phyloP scores from a whole-genome alignment of 2,329 filamentous ascomycete species.

The Emergomyces orientalis region DNA sequence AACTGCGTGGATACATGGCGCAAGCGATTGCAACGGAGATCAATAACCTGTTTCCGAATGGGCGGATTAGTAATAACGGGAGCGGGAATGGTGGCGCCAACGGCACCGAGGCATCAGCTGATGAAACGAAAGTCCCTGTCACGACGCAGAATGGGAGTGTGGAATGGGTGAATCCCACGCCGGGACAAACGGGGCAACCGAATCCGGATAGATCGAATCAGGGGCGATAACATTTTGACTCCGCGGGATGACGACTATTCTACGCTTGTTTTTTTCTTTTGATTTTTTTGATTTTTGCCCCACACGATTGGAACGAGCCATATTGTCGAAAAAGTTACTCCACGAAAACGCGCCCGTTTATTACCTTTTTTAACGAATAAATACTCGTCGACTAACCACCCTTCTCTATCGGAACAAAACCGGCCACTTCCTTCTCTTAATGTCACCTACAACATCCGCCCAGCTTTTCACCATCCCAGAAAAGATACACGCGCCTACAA shows the following conservation, averaged over 20 bases:
- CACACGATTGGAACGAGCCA: slow-evolving; percentile 4
- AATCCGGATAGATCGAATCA: slow-evolving; percentile 28
- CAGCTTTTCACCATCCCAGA: background rate
- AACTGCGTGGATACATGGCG: slow-evolving; percentile 38
- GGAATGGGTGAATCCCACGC: slow-evolving; percentile 26
- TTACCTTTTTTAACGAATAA: background rate
- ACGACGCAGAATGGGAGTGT: slow-evolving; percentile 28
- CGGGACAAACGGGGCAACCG: slow-evolving; percentile 21
- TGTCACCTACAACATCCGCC: background rate
- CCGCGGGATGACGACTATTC: background rate
- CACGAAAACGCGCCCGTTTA: background rate
- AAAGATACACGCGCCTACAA: background rate
- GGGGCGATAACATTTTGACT: slow-evolving; percentile 21
- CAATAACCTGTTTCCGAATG: slow-evolving; percentile 33
- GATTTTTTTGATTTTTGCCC: too few species aligned
- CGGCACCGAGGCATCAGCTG: slow-evolving; percentile 18
- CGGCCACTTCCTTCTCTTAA: background rate
- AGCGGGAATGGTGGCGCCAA: slow-evolving; percentile 14
- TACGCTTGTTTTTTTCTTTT: background rate
- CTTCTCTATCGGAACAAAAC: background rate
- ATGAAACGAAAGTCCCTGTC: slow-evolving; percentile 36
- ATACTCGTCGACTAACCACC: background rate
- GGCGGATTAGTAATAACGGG: background rate
- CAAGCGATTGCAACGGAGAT: slow-evolving; percentile 39
- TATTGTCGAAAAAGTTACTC: background rate